phyloP scores from a whole-genome alignment of 148 eudicot species.

The Fagopyrum homotropicum region DNA sequence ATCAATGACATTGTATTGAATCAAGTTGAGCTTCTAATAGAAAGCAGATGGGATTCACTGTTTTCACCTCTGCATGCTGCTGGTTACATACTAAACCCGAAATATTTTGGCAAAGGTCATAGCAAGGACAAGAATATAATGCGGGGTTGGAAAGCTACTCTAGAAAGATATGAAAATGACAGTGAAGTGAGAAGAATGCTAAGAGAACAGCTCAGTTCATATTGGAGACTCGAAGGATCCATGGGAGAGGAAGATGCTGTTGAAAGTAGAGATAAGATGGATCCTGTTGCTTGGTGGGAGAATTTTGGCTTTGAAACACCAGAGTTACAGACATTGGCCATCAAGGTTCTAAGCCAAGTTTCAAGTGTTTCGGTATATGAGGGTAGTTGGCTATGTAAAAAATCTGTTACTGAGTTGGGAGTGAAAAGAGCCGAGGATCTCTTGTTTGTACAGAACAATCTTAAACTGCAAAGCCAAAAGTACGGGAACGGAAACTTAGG shows the following conservation, averaged over 20 bases:
- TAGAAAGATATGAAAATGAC: conserved; percentile 35
- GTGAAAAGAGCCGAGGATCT: conserved; percentile 38
- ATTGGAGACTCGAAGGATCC: conserved; percentile 32
- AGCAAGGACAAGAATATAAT: conserved; percentile 36
- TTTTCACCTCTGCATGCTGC: conserved; percentile 46
- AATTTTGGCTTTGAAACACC: conserved; percentile 48
- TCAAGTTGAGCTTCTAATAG: conserved; percentile 36
- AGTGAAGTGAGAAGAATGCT: conserved; percentile 25
- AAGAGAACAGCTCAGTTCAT: conserved; percentile 39
- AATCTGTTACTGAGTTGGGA: conserved; percentile 26
- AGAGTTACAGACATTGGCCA: conserved; percentile 36
- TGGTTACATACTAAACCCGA: conserved; percentile 37
- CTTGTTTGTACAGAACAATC: conserved; percentile 39
- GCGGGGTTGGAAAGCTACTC: conserved; percentile 42
- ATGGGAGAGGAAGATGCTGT: conserved; percentile 49
- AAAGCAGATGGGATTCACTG: conserved; percentile 35
- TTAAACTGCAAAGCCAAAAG: conserved; percentile 17
- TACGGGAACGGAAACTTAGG: background rate
- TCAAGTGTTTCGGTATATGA: conserved; percentile 27
- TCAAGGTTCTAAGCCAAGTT: conserved; percentile 38
- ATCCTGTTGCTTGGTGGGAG: conserved; percentile 53
- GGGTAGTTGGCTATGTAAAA: conserved; percentile 28
- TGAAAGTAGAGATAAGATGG: conserved; percentile 49
- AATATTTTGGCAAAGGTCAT: conserved; percentile 41
- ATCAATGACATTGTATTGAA: conserved; percentile 33